phyloP scores from a whole-genome alignment of 257 asterid genomes.

The Linaria vulgaris region DNA sequence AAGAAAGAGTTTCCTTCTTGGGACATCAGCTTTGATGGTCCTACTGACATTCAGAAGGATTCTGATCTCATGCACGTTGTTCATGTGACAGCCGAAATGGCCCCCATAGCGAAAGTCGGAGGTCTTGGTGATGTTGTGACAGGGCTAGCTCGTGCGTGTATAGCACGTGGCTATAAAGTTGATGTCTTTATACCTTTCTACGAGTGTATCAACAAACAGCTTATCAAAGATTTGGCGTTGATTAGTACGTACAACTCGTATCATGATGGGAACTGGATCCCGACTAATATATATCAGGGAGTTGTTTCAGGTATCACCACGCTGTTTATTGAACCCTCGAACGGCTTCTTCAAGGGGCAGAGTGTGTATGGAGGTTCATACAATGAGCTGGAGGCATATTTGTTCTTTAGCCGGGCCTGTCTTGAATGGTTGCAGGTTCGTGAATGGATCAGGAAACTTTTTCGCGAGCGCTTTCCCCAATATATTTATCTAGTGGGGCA shows the following conservation, averaged over 20 bases:
- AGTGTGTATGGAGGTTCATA: conserved; percentile 86
- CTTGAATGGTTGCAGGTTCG: conserved; percentile 95
- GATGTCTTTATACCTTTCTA: conserved; percentile 81
- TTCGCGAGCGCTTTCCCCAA: neutral
- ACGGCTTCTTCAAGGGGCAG: conserved; percentile 74
- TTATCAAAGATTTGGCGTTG: conserved; percentile 47
- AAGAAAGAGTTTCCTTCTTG: conserved; percentile 62
- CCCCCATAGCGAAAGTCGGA: conserved; percentile 88
- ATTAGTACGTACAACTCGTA: conserved; percentile 53
- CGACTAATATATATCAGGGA: conserved; percentile 63
- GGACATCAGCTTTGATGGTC: conserved; percentile 40
- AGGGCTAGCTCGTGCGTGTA: conserved; percentile 77
- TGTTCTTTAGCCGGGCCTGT: conserved; percentile 86
- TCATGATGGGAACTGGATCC: conserved; percentile 66
- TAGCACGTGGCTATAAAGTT: conserved; percentile 67
- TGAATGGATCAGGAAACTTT: neutral
- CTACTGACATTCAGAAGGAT: conserved; percentile 48
- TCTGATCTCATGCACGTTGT: conserved; percentile 62
- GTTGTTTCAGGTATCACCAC: conserved; percentile 63
- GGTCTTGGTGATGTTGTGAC: conserved; percentile 91
- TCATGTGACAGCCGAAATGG: conserved; percentile 88
- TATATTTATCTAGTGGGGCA: neutral
- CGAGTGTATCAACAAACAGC: conserved; percentile 66
- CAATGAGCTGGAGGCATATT: conserved; percentile 81
- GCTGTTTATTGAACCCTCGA: conserved; percentile 63